Conservation (phyloP, 139 green algal genomes). For the Coelastrella sp. region DNA sequence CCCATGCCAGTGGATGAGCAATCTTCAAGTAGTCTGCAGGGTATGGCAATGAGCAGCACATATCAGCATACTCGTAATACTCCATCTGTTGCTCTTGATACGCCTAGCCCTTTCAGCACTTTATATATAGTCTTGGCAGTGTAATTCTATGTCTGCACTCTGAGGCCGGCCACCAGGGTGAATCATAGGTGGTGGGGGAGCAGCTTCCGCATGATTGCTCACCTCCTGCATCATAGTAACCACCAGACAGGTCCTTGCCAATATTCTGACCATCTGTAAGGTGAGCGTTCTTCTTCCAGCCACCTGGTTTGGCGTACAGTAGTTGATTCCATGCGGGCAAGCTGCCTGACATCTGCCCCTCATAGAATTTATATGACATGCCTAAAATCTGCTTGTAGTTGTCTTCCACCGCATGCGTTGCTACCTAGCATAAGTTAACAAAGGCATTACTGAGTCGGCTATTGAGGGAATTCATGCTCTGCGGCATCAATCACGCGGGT, state of each 20-base stretch:
- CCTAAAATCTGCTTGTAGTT: slow-evolving; percentile 48
- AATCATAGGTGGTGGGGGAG: neutral
- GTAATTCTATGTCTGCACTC: too few relatives aligned
- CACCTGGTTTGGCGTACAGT: slow-evolving; percentile 15
- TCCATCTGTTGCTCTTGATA: neutral
- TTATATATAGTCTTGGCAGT: too few relatives aligned
- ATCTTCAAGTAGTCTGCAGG: slow-evolving; percentile 54
- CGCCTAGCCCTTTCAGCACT: neutral
- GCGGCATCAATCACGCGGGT: too few relatives aligned
- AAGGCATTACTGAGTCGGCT: neutral
- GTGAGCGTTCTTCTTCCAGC: slow-evolving; percentile 30
- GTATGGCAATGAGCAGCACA: neutral
- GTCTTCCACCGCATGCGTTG: neutral
- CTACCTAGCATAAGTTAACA: neutral
- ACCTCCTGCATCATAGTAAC: slow-evolving; percentile 74
- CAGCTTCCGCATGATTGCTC: neutral
- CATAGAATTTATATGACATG: slow-evolving; percentile 62
- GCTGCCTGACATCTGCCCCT: slow-evolving; percentile 64
- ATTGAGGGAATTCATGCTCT: too few relatives aligned
- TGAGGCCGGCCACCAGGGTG: too few relatives aligned
- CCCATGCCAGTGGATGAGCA: slow-evolving; percentile 40
- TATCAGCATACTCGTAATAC: neutral
- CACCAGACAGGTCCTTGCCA: slow-evolving; percentile 59
- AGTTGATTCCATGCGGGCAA: slow-evolving; percentile 52
- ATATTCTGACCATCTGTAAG: slow-evolving; percentile 48